phyloP scores from a whole-genome alignment of 2,329 filamentous ascomycete genomes.

The Fusarium dlaminii region DNA sequence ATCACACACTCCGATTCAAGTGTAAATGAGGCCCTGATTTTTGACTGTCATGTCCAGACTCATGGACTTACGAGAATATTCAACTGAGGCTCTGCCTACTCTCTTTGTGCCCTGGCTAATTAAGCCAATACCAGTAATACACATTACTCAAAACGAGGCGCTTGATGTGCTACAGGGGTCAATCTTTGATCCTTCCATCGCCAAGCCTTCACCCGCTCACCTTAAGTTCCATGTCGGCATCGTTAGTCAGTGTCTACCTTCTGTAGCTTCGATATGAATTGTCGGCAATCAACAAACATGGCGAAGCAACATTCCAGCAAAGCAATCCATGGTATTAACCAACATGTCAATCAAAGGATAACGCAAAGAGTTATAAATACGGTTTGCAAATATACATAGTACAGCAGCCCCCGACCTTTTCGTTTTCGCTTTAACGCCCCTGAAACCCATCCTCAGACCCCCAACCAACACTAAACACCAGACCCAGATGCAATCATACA shows the following conservation, averaged over 20 bases:
- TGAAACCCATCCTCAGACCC: neutral
- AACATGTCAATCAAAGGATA: neutral
- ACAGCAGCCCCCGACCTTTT: neutral
- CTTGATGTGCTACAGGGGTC: slow-evolving; percentile 29
- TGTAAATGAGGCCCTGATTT: neutral
- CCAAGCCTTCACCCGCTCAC: slow-evolving; percentile 22
- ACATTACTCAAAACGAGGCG: neutral
- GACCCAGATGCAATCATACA: slow-evolving; percentile 29
- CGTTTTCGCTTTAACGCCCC: slow-evolving; percentile 18
- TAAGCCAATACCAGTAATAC: neutral
- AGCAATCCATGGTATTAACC: neutral
- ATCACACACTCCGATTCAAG: neutral
- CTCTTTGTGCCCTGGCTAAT: neutral
- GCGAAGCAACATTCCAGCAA: neutral
- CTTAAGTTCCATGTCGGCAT: neutral
- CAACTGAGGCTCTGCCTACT: neutral
- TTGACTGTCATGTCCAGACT: neutral
- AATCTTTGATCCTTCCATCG: slow-evolving; percentile 18
- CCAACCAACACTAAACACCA: slow-evolving; percentile 20
- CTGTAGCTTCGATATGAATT: neutral
- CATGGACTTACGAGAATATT: too few relatives aligned
- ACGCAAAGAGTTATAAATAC: neutral
- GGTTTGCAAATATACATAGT: neutral
- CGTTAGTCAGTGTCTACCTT: neutral
- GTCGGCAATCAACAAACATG: neutral